These are phyloP conservation scores for Leavenworthia alabamica DNA, from an alignment of 345 rosid species.

Conservation along the genomic window DNA sequence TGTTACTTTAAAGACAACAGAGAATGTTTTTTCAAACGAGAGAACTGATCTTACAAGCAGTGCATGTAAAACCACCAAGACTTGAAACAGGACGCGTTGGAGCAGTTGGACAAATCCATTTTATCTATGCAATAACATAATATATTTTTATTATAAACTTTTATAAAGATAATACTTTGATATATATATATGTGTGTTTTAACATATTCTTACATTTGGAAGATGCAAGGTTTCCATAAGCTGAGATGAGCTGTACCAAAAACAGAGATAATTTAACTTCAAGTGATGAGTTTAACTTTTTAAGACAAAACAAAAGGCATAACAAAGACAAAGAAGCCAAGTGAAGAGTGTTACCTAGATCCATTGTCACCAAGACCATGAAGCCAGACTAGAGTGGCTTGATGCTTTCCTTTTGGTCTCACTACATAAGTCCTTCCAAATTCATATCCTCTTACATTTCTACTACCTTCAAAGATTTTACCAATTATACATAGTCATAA, in stretches of 20 bases:
- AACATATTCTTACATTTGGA: slow-evolving; percentile 62
- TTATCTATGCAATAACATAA: slow-evolving; percentile 46
- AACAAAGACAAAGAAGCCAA: background rate
- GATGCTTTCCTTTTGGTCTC: slow-evolving; percentile 74
- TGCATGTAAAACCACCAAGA: slow-evolving; percentile 87
- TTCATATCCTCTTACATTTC: slow-evolving; percentile 54
- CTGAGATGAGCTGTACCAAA: slow-evolving; percentile 79
- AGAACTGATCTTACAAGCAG: slow-evolving; percentile 59
- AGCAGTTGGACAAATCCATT: slow-evolving; percentile 99
- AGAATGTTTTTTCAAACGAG: slow-evolving; percentile 5
- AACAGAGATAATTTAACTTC: slow-evolving; percentile 20
- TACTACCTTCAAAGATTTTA: slow-evolving; percentile 43
- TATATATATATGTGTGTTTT: too few relatives aligned
- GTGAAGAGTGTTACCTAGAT: slow-evolving; percentile 44
- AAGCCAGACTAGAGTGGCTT: slow-evolving; percentile 67
- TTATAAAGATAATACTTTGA: background rate
- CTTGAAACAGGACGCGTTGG: slow-evolving; percentile 74
- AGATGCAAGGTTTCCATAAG: slow-evolving; percentile 83
- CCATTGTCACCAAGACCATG: slow-evolving; percentile 83
- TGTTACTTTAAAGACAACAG: background rate
- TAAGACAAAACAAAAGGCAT: background rate
- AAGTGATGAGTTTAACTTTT: background rate
- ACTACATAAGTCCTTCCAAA: slow-evolving; percentile 76
- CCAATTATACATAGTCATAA: slow-evolving; percentile 12
- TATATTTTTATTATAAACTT: background rate